Percentiles rank a stretch among this genome's conserved stretches.
Evolutionary conservation across 2,329 filamentous ascomycete species (phyloP).

Genomic region (Fusarium xyrophilum): DNA sequence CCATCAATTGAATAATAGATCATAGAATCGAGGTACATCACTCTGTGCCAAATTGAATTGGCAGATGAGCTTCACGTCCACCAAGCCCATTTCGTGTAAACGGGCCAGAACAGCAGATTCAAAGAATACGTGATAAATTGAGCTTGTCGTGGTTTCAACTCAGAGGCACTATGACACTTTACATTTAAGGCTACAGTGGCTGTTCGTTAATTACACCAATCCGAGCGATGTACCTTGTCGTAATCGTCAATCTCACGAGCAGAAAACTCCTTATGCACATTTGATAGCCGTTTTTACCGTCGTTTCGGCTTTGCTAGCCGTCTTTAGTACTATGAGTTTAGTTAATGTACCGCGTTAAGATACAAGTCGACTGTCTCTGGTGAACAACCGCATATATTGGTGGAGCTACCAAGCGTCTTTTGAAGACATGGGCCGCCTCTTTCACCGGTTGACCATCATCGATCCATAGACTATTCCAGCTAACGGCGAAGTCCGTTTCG

Average conservation of each 20-base stretch:
- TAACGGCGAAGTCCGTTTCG: conserved; percentile 58
- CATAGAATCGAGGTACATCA: fast-evolving
- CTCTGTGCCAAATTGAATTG: not conserved
- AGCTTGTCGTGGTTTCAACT: fast-evolving
- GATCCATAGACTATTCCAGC: conserved; percentile 63
- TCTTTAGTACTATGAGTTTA: too few relatives aligned
- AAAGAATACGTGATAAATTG: fast-evolving
- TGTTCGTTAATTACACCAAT: fast-evolving
- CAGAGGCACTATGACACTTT: not conserved
- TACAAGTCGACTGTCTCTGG: not conserved
- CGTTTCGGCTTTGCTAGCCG: too few relatives aligned
- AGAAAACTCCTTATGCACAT: not conserved
- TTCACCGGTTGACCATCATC: conserved; percentile 64
- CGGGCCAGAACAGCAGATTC: fast-evolving
- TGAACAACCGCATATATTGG: conserved; percentile 58
- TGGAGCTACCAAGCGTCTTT: conserved; percentile 60
- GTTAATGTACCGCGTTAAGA: too few relatives aligned
- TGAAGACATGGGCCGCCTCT: conserved; percentile 37
- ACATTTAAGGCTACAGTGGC: fast-evolving
- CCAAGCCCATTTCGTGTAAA: fast-evolving
- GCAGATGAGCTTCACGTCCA: fast-evolving
- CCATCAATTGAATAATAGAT: fast-evolving
- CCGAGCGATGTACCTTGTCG: fast-evolving
- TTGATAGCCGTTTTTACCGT: fast-evolving
- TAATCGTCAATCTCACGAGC: fast-evolving